phyloP scores from a whole-genome alignment of 371 early-diverging fungal genomes.

The Sporodiniella umbellata region DNA sequence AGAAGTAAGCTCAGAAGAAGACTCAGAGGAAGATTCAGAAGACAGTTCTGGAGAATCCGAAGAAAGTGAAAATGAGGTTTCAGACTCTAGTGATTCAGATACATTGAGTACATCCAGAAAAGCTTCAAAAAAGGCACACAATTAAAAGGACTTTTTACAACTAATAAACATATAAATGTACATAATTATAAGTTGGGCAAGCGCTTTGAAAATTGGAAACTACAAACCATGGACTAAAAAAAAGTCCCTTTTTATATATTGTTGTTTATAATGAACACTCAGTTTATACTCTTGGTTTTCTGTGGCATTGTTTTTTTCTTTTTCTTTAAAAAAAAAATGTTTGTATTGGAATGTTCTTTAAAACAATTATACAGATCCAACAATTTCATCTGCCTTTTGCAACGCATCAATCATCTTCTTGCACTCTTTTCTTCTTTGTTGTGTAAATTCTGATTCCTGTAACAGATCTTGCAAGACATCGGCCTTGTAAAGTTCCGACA shows the following conservation, averaged over 20 bases:
- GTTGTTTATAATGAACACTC: too few relatives aligned
- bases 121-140: neutral
- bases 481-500: constrained; percentile 94
- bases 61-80: constrained; percentile 10
- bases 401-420: constrained; percentile 96
- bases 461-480: constrained; percentile 89
- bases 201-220: too few relatives aligned
- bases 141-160: neutral
- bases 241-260: too few relatives aligned
- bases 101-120: neutral
- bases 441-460: constrained; percentile 92
- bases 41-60: constrained; percentile 9
- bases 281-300: too few relatives aligned
- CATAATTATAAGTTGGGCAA: too few relatives aligned
- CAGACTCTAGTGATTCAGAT: neutral
- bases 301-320: neutral
- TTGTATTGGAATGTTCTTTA: too few relatives aligned
- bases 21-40: neutral
- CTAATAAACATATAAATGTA: neutral
- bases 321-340: neutral
- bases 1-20: constrained; percentile 17
- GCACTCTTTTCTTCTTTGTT: constrained; percentile 91
- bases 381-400: constrained; percentile 92
- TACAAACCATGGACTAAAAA: too few relatives aligned
- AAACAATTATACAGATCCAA: constrained; percentile 50